Conservation (phyloP, 1,284 basidiomycete species). For the Moesziomyces sp. region DNA sequence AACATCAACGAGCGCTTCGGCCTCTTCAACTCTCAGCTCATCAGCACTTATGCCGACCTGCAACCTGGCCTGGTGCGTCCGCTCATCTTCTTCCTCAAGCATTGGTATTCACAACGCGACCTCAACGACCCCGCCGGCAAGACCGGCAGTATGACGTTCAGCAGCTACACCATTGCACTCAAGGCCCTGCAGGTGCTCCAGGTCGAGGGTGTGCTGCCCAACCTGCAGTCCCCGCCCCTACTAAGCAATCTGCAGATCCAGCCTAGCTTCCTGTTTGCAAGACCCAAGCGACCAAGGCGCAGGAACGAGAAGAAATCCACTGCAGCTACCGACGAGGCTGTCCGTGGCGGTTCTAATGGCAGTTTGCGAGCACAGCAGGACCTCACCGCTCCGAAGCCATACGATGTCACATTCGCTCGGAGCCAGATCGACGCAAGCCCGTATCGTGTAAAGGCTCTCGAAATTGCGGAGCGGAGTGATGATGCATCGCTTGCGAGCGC, state of each 20-base stretch:
- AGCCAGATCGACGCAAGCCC: conserved; percentile 2
- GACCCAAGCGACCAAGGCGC: conserved; percentile 26
- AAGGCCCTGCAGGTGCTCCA: conserved; percentile 66
- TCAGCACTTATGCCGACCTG: conserved; percentile 52
- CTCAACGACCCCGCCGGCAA: conserved; percentile 59
- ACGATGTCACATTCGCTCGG: conserved; percentile 35
- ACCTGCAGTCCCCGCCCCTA: conserved; percentile 62
- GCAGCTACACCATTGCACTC: conserved; percentile 58
- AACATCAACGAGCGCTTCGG: conserved; percentile 64
- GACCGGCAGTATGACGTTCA: conserved; percentile 44
- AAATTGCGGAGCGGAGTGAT: neutral
- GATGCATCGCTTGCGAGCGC: neutral
- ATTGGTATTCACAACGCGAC: conserved; percentile 46
- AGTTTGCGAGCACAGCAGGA: conserved; percentile 7
- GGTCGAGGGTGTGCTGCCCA: conserved; percentile 59
- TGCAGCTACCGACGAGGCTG: neutral
- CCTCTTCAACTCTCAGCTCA: conserved; percentile 52
- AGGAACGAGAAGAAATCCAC: conserved; percentile 2
- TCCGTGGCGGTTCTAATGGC: neutral
- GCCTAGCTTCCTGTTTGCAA: conserved; percentile 43
- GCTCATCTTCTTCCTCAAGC: conserved; percentile 58
- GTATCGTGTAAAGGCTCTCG: conserved; percentile 7
- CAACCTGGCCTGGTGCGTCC: conserved; percentile 51
- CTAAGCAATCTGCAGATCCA: conserved; percentile 39
- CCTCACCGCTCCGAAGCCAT: conserved; percentile 15